Conservation (phyloP, 2,329 filamentous ascomycete genomes). For the Fusarium succisae region DNA sequence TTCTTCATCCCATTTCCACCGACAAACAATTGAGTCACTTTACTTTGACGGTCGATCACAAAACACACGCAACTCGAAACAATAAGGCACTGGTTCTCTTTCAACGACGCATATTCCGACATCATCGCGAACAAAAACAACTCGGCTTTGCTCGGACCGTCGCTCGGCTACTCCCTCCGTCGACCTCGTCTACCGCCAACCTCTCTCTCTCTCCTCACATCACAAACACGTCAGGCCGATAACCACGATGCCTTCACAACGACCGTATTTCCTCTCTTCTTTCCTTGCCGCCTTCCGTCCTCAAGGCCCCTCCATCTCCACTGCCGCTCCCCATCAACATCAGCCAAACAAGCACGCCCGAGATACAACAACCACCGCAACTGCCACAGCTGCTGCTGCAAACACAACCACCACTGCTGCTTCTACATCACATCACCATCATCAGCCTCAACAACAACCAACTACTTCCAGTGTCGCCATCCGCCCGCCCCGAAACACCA, state of each 20-base stretch:
- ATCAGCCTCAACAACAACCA: slow-evolving; percentile 37
- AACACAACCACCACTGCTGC: slow-evolving; percentile 37
- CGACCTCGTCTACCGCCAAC: background rate
- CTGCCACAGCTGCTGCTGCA: slow-evolving; percentile 34
- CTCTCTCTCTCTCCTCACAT: background rate
- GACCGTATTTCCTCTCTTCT: slow-evolving; percentile 65
- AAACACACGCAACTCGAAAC: background rate
- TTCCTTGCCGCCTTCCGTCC: slow-evolving; percentile 65
- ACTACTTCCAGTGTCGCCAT: slow-evolving; percentile 44
- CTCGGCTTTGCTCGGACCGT: slow-evolving; percentile 16
- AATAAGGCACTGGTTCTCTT: background rate
- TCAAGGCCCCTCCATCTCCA: slow-evolving; percentile 51
- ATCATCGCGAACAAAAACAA: background rate
- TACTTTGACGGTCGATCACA: background rate
- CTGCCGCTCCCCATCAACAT: slow-evolving; percentile 41
- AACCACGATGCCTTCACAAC: slow-evolving; percentile 59
- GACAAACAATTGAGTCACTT: slow-evolving; percentile 5
- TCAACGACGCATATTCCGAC: background rate
- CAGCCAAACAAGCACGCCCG: slow-evolving; percentile 50
- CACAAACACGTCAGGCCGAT: background rate
- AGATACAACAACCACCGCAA: slow-evolving; percentile 36
- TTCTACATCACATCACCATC: slow-evolving; percentile 30
- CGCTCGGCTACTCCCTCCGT: slow-evolving; percentile 9
- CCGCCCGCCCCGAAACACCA: slow-evolving; percentile 41
- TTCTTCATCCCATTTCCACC: slow-evolving; percentile 2